phyloP scores from a whole-genome alignment of 108 stramenopile species.

The Asterionellopsis glacialis region DNA sequence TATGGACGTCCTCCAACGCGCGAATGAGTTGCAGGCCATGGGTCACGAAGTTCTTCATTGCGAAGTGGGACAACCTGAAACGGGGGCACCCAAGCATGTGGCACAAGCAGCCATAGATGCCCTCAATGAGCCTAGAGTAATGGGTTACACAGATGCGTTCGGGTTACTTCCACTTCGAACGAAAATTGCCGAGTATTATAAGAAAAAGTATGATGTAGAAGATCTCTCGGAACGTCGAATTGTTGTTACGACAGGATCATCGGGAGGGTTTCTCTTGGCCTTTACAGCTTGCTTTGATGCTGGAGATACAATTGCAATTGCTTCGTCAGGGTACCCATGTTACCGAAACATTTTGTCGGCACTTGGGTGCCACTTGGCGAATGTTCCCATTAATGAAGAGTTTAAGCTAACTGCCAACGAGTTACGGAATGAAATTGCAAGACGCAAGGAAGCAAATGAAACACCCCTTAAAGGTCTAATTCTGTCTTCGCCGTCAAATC shows the following conservation, averaged over 20 bases:
- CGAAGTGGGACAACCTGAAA: conserved; percentile 89
- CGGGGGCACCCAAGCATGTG: conserved; percentile 71
- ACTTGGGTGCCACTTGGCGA: conserved; percentile 63
- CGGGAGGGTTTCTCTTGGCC: conserved; percentile 83
- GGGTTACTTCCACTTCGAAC: conserved; percentile 68
- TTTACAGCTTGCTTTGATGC: conserved; percentile 86
- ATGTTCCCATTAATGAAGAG: conserved; percentile 58
- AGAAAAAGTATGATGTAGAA: conserved; percentile 36
- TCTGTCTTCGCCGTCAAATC: conserved; percentile 79
- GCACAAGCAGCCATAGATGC: conserved; percentile 65
- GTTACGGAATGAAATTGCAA: conserved; percentile 46
- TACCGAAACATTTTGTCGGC: conserved; percentile 89
- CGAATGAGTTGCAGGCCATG: conserved; percentile 67
- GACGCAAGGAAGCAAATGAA: conserved; percentile 24
- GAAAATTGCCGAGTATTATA: conserved; percentile 68
- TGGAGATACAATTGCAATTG: conserved; percentile 80
- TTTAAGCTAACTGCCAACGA: conserved; percentile 85
- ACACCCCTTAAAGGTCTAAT: conserved; percentile 77
- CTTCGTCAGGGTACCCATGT: conserved; percentile 86
- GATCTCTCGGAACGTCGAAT: conserved; percentile 44
- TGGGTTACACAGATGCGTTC: conserved; percentile 91
- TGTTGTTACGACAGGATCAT: conserved; percentile 86
- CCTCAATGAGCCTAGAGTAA: conserved; percentile 25
- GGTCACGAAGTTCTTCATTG: conserved; percentile 67
- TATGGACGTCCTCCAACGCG: conserved; percentile 82